Evolutionary conservation across 2,329 filamentous ascomycete genomes (phyloP).

Genomic region (Aspergillus floridensis): DNA sequence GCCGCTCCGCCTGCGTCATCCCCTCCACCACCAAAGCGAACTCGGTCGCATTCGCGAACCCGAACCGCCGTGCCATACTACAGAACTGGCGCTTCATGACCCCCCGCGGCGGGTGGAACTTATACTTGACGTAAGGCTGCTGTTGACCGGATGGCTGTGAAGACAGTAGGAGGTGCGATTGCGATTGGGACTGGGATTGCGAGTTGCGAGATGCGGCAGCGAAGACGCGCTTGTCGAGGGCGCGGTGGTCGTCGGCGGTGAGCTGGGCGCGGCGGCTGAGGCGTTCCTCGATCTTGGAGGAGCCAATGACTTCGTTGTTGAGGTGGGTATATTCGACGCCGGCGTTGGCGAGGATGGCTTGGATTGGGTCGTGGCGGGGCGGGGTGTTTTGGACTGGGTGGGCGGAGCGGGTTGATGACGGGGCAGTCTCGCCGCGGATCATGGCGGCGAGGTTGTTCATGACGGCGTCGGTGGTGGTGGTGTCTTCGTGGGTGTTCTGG

Average conservation of each 20-base stretch:
- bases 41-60: conserved; percentile 71
- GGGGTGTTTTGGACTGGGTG: conserved; percentile 33
- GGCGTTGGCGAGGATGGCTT: conserved; percentile 81
- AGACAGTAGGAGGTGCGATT: not conserved
- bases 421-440: conserved; percentile 46
- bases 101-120: conserved; percentile 70
- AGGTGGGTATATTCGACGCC: conserved; percentile 96
- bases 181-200: conserved; percentile 13
- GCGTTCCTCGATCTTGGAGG: conserved; percentile 84
- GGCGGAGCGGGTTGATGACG: conserved; percentile 20
- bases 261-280: conserved; percentile 72
- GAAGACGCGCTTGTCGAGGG: conserved; percentile 34
- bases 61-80: conserved; percentile 78
- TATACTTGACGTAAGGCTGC: conserved; percentile 51
- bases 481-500: conserved; percentile 16
- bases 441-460: conserved; percentile 70
- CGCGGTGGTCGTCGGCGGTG: conserved; percentile 29
- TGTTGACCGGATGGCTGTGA: conserved; percentile 19
- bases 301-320: conserved; percentile 91
- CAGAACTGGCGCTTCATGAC: conserved; percentile 83
- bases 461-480: conserved; percentile 63
- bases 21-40: conserved; percentile 89
- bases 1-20: conserved; percentile 80
- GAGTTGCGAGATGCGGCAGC: conserved; percentile 9
- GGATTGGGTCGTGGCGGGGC: conserved; percentile 63